Base-by-base conservation (phyloP, 805 yeast species). In the Lipomyces mesembrius region DNA sequence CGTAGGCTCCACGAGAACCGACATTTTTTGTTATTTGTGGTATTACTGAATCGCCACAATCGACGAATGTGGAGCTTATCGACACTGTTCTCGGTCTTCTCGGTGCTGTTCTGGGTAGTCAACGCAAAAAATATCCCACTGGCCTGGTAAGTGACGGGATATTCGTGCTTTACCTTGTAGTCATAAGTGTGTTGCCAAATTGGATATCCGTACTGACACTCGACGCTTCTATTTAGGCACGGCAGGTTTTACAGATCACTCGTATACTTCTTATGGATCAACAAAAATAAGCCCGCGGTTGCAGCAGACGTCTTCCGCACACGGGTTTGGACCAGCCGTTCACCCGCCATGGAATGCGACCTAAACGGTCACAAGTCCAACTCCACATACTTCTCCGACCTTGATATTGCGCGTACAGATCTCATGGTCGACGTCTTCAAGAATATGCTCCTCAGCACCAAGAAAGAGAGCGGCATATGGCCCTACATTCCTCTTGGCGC, bases 311-410 rank as follows among this genome's bases (percentile, higher is more conserved):
- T 71, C 52, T 72, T 72, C 64, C 68, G 64, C 39, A 51, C 83
- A 56, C 74, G 80, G 0, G 72, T 75, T 14, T 80, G 80, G 70
- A 70, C 76, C 27, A 84, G 92, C 0, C 85, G 85, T 67, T 90
- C 89, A 35, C 88, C 94, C 0, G 86, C 90, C 7, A 78, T 90
- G 74, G 98, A 93, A 75, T 87, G 91, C 75, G 98, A 93, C 77
- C 84, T 90, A 80, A 91, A 91, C 75, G 73, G 92, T 59, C 98
- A 93, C 80, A 94, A 93, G 79, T 86, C 89, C 64, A 94, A 94
- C 76, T 87, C 94, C 6, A 89, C 97, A 0, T 94, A 93, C 78
- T 89, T 90, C 74, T 79, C 82, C 22, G 98, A 93, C 71, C 80
- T 91, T 75, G 98, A 93, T 75, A 82, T 92, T 69, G 87, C 91